Conservation (phyloP, 208 protist species). For the Crithidia mellificae region DNA sequence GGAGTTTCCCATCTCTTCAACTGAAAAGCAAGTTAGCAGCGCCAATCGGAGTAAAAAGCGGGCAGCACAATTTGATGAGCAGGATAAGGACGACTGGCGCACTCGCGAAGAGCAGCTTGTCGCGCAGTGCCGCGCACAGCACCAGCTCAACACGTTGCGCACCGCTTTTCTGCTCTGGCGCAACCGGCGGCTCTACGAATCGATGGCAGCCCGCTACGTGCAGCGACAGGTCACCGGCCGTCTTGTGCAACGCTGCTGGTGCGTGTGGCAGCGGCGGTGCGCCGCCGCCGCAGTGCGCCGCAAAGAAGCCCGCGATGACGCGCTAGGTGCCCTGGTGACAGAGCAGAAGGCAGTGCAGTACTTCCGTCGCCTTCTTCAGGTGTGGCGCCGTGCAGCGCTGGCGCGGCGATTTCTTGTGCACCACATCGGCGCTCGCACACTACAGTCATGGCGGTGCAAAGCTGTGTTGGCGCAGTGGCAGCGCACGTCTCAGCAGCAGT, state of each 20-base stretch:
- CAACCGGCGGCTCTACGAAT: constrained; percentile 39
- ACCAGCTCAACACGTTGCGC: neutral
- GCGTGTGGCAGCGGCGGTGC: constrained; percentile 28
- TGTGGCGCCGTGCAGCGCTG: constrained; percentile 23
- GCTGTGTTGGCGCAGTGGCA: constrained; percentile 8
- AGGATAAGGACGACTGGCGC: neutral
- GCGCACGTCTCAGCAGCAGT: constrained; percentile 9
- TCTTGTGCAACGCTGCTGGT: constrained; percentile 20
- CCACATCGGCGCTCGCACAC: constrained; percentile 17
- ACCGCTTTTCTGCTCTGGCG: constrained; percentile 38
- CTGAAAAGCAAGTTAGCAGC: no score
- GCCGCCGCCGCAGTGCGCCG: neutral
- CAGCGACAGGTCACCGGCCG: neutral
- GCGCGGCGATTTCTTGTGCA: constrained; percentile 18
- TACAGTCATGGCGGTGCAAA: constrained; percentile 15
- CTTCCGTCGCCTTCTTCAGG: constrained; percentile 16
- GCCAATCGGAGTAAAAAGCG: no score
- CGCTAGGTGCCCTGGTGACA: constrained; percentile 33
- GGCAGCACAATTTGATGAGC: no score
- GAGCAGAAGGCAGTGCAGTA: constrained; percentile 25
- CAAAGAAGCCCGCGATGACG: constrained; percentile 23
- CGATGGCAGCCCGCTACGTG: constrained; percentile 30
- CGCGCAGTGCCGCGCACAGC: neutral
- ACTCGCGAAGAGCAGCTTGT: constrained; percentile 1
- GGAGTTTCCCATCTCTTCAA: no score